Base-by-base conservation (phyloP, 441 rosid genomes). In the Brassica hybrid region DNA sequence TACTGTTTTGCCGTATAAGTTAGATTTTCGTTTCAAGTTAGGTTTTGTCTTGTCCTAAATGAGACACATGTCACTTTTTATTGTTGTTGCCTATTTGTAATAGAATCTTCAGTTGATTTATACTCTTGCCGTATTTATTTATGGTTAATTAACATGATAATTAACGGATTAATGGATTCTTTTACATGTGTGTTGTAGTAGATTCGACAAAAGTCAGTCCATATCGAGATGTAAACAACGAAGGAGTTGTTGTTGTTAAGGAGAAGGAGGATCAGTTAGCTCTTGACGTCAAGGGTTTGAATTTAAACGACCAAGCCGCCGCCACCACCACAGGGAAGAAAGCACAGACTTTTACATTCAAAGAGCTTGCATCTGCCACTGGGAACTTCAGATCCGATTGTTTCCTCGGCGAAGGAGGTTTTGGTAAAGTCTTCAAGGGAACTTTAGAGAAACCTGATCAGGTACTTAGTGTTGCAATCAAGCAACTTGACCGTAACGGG, bases 321-420 rank as follows among this genome's bases (percentile, higher is more conserved):
- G 23, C 23, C 23, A 21, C 23, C 32, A 27, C 32, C 32, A 87
- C 70, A 69, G 82, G 83, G 85, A 76, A 67, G 71, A 72, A 61
- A 67, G 93, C 89, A 11, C 81, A 82, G 56, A 73, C 86, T 36
- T 88, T 89, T 79, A 76, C 87, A 23, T 84, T 88, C 45, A 77
- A 76, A 65, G 92, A 92, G 78, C 90, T 92, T 27, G 77, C 80
- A 0, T 59, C 71, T 10, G 94, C 93, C 17, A 89, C 97, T 0
- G 84, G 77, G 1, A 89, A 88, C 84, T 92, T 90, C 60, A 81
- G 83, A 74, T 70, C 80, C 1, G 87, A 84, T 79, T 87, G 91
- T 84, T 86, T 89, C 69, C 74, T 92, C 32, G 97, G 97, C 52
- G 93, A 88, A 88, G 97, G 97, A 21, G 97, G 97, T 59, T 92